Base-by-base conservation (phyloP, 2,329 filamentous ascomycete genomes). In the Zasmidium citrigriseum region DNA sequence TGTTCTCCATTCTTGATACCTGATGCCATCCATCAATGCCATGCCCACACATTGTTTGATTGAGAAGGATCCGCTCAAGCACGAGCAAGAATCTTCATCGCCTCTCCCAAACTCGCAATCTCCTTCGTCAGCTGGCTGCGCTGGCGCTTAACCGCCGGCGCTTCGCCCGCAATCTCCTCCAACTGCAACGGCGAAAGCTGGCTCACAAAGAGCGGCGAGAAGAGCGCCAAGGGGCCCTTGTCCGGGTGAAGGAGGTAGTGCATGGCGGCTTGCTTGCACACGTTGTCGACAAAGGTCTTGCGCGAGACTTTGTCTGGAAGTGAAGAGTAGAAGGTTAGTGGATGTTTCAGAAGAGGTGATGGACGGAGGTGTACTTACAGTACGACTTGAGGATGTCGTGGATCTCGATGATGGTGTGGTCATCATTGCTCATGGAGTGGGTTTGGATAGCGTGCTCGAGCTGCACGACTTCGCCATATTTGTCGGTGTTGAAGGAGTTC, bases 281-380 rank as follows among this genome's bases (percentile, higher is more conserved):
- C 70, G 2, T 77, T 81, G 63, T 90, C 87, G 1, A 88, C 79
- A 57, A 90, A 88, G 0, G 86, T 80, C 65, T 83, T 83, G 12
- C 76, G 77, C 0, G 85, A 78, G 1, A 88, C 81, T 23, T 83
- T 79, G 74, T 90, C 27, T 29, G 27, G 14, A 29, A 29, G 27
- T 14, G 7, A 29, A 29, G 27, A 89, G 70, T 87, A 90, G 1
- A 81, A 77, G 20, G 27, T 29, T 14, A 29, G 27, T 14, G 27
- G 14, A 29, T 29, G 27, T 29, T 14, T 29, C 27, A 29, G 27
- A 29, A 7, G 14, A 7, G 27, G 14, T 29, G 7, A 7, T 29
- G 27, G 7, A 7, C 27, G 7, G 7, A 14, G 14, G 27, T 7
- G 14, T 29, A 29, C 27, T 7, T 29, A 29, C 27, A 51, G 48